phyloP scores from a whole-genome alignment of 345 rosid species.

The Litchi chinensis region DNA sequence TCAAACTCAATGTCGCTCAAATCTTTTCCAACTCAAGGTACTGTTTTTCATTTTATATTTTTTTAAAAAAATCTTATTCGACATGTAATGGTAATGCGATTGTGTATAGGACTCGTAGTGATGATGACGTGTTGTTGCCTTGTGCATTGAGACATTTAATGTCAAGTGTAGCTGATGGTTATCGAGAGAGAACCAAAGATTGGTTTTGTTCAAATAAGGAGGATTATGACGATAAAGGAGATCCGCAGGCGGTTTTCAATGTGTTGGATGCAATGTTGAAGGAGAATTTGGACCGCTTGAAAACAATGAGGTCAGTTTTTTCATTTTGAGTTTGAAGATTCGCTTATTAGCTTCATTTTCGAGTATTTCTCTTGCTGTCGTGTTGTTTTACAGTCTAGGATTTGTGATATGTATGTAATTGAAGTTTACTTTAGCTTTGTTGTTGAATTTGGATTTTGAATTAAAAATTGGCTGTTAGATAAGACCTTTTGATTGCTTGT shows the following conservation, averaged over 20 bases:
- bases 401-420: not conserved
- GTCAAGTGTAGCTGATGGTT: slow-evolving; percentile 17
- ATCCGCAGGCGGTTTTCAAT: slow-evolving; percentile 50
- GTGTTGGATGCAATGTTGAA: slow-evolving; percentile 61
- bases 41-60: not conserved
- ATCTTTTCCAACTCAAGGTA: slow-evolving; percentile 35
- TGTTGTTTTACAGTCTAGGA: not conserved
- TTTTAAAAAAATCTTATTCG: not conserved
- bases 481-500: not conserved
- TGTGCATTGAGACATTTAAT: slow-evolving; percentile 25
- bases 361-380: too few relatives aligned
- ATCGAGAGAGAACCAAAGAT: slow-evolving; percentile 26
- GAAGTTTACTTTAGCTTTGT: not conserved
- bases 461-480: not conserved
- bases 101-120: slow-evolving; percentile 21
- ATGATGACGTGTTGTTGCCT: slow-evolving; percentile 32
- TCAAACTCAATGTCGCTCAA: slow-evolving; percentile 45
- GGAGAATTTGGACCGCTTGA: slow-evolving; percentile 66
- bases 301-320: slow-evolving; percentile 57
- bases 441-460: not conserved
- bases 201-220: slow-evolving; percentile 35
- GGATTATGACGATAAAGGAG: slow-evolving; percentile 36
- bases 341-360: not conserved
- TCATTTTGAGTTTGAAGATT: not conserved
- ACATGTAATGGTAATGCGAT: slow-evolving; percentile 4